Base-by-base conservation (phyloP, 2,329 filamentous ascomycete genomes). In the Epichloe sylvatica region DNA sequence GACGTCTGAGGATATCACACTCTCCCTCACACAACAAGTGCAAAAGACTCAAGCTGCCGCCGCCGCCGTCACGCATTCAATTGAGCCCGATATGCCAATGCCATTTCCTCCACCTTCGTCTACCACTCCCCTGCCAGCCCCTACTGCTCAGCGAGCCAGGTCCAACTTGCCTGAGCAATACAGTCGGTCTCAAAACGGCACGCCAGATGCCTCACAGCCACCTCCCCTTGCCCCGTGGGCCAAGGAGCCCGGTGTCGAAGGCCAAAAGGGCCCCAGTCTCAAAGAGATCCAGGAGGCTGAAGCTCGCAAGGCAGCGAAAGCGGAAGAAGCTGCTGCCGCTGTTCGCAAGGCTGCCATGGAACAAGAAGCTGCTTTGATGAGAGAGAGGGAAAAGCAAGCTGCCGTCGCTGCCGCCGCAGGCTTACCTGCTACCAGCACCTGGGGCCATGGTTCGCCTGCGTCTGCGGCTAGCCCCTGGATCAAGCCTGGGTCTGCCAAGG, bases 201-300 rank as follows among this genome's bases (percentile, higher is more conserved):
- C 88, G 0, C 90, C 86, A 2, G 79, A 82, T 41, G 62, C 66
- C 1, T 61, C 67, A 9, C 71, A 75, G 54, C 74, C 77, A 2
- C 79, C 89, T 4, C 87, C 91, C 0, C 71, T 96, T 56, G 92
- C 92, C 0, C 92, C 92, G 0, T 98, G 92, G 92, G 92, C 92
- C 5, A 92, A 92, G 64, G 89, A 97, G 55, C 77, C 78, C 3
- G 83, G 85, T 45, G 69, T 74, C 5, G 75, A 80, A 52, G 70
- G 76, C 23, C 80, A 86, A 39, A 86, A 86, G 66, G 90, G 89
- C 0, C 92, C 91, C 2, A 96, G 90, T 52, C 72, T 98, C 54
- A 94, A 89, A 69, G 90, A 98, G 62, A 98, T 98, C 23, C 92
- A 98, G 65, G 91, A 95, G 65, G 84, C 87, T 4, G 92, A 98